Base-by-base conservation (phyloP, 2,329 filamentous ascomycete genomes). In the Xylariaceae sp. region DNA sequence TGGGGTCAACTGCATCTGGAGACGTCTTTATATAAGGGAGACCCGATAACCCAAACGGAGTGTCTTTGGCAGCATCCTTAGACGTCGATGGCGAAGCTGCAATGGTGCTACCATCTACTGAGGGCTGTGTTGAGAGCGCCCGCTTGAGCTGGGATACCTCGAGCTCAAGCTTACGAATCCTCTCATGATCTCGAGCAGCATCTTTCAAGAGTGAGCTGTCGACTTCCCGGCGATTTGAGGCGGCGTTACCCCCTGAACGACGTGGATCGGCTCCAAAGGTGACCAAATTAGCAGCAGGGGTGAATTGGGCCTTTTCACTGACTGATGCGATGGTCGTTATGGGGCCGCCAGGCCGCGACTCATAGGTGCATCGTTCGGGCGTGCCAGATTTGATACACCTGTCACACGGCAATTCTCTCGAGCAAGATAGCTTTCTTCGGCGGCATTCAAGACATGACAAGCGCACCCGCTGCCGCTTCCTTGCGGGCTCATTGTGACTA, bases 371-470 rank as follows among this genome's bases (percentile, higher is more conserved):
- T 13, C 73, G 69, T 38, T 79, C 77, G 16, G 76, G 71, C 19
- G 76, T 81, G 52, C 76, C 76, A 45, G 76, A 79, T 62, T 79
- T 80, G 60, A 80, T 69, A 60, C 78, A 81, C 35, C 78, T 73
- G 59, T 79, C 76, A 55, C 78, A 81, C 18, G 78, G 78, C 51
- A 79, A 71, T 56, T 78, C 77, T 45, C 78, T 68, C 60, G 80
- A 78, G 57, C 78, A 81, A 19, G 76, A 80, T 29, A 81, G 66
- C 64, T 81, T 81, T 41, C 78, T 68, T 40, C 77, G 70, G 32
- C 78, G 74, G 51, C 78, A 81, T 52, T 80, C 77, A 32, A 81
- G 68, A 48, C 78, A 81, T 36, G 75, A 79, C 33, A 81, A 67
- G 13, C 78, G 67, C 34, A 81, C 73, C 29, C 78, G 69, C 64